Evolutionary conservation across 2,329 filamentous ascomycete species (phyloP), one percentile per base, ranked within the genome.

Genomic region (Ceratocystis colombiana): DNA sequence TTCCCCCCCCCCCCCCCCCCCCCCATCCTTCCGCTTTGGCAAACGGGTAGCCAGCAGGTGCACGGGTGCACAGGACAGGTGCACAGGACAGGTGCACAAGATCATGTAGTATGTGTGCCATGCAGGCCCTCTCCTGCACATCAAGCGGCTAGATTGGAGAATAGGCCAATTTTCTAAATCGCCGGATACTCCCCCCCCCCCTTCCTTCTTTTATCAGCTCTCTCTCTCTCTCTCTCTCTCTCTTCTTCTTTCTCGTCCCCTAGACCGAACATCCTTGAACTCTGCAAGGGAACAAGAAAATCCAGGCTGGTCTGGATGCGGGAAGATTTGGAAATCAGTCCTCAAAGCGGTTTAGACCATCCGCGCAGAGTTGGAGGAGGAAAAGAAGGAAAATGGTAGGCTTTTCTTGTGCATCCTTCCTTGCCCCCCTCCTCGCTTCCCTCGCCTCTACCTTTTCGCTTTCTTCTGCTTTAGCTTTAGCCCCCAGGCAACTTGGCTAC

Each of bases 301-400:
- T 59, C 55, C 25, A 59, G 55, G 28, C n/a, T 37, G 55, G 55
- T 37, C 55, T 59, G 55, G 28, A 59, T 59, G 55, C 55, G 55
- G 28, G 55, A 59, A 37, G 30, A 37, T n/a, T n/a, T 17, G 55
- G 5, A 33, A 59, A 20, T 59, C 55, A 59, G 55, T 20, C n/a
- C 55, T 25, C 30, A n/a, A 37, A 59, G 55, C 55, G 30, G 55
- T 2, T 59, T 59, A 33, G 55, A 37, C 30, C 55, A 59, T 59
- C 30, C 30, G 30, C 28, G 10, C 28, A 57, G 53, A 57, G 25
- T 17, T 10, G 55, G 28, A 37, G 28, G 15, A 59, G 28, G 15
- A 30, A n/a, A 37, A 20, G n/a, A n/a, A 30, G 28, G 28, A 59
- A 59, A 8, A n/a, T n/a, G 6, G 22, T 25, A 3, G 10, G n/a